A percentile compares a stretch with the other conserved stretches of the same genome.
Evolutionary conservation across 768 basidiomycete genomes (phyloP).

Genomic region (Mycena floridula): DNA sequence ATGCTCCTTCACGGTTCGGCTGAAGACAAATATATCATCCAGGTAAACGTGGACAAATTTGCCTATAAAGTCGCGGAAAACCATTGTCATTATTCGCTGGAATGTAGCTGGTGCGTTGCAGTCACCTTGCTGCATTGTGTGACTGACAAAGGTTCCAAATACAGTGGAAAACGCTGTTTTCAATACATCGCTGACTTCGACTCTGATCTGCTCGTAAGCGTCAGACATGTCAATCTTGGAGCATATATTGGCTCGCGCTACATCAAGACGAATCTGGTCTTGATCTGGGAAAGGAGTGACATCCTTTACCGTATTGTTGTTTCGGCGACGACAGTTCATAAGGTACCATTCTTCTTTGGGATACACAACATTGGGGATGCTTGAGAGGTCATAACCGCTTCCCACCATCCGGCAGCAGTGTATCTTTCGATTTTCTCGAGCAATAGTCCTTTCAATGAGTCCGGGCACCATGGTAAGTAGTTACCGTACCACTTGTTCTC

Average conservation of each 20-base stretch:
- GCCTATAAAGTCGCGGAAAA: conserved; percentile 11
- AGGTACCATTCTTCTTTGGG: too few relatives aligned
- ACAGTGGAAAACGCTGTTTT: conserved; percentile 21
- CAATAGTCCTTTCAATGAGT: too few relatives aligned
- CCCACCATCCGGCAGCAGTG: too few relatives aligned
- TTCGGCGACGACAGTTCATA: too few relatives aligned
- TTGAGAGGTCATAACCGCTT: too few relatives aligned
- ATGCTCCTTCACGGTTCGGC: background rate
- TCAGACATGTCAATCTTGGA: conserved; percentile 5
- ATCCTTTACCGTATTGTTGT: conserved; percentile 18
- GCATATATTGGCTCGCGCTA: conserved; percentile 14
- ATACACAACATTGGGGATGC: too few relatives aligned
- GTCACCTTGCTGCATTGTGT: conserved; percentile 26
- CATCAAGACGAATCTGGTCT: conserved; percentile 13
- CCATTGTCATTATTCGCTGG: conserved; percentile 23
- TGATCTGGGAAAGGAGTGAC: background rate
- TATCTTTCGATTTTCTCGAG: too few relatives aligned
- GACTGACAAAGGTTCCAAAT: conserved; percentile 24
- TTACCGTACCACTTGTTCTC: too few relatives aligned
- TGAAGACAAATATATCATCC: background rate
- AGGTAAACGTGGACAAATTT: background rate
- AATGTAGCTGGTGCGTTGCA: conserved; percentile 19
- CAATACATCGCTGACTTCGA: too few relatives aligned
- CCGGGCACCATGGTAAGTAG: too few relatives aligned
- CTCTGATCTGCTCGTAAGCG: conserved; percentile 29